Conservation (phyloP, 129 eudicot genomes). For the Centaurea solstitialis region DNA sequence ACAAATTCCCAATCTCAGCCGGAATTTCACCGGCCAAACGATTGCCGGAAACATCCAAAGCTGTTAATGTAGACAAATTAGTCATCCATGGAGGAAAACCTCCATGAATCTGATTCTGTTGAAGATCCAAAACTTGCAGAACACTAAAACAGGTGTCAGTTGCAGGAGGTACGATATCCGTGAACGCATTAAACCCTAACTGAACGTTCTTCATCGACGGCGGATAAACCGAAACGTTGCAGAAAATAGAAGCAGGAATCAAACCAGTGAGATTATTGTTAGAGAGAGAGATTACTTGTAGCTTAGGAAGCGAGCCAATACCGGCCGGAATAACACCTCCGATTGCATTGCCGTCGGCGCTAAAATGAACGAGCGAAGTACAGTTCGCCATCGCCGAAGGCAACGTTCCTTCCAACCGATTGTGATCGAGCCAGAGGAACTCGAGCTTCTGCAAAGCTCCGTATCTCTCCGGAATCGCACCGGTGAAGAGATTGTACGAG, state of each 20-base stretch:
- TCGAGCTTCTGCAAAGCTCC: constrained; percentile 53
- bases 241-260: constrained; percentile 53
- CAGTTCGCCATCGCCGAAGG: constrained; percentile 82
- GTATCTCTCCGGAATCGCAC: constrained; percentile 63
- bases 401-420: constrained; percentile 56
- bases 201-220: constrained; percentile 45
- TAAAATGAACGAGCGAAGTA: constrained; percentile 56
- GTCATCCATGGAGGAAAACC: constrained; percentile 57
- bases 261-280: constrained; percentile 57
- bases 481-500: constrained; percentile 57
- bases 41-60: constrained; percentile 76
- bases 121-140: constrained; percentile 63
- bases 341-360: constrained; percentile 64
- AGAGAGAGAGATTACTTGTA: constrained; percentile 53
- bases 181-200: constrained; percentile 73
- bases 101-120: constrained; percentile 55
- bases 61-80: constrained; percentile 42
- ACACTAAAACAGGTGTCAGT: constrained; percentile 40
- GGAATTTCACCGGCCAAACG: constrained; percentile 53
- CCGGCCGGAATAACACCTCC: constrained; percentile 67
- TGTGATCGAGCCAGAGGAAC: constrained; percentile 59
- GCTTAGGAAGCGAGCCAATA: constrained; percentile 53
- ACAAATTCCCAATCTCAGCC: constrained; percentile 51
- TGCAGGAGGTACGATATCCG: constrained; percentile 29
- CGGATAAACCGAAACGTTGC: constrained; percentile 38